Conservation (phyloP, 495 filamentous ascomycete genomes). For the Opeltia flavorubescens region DNA sequence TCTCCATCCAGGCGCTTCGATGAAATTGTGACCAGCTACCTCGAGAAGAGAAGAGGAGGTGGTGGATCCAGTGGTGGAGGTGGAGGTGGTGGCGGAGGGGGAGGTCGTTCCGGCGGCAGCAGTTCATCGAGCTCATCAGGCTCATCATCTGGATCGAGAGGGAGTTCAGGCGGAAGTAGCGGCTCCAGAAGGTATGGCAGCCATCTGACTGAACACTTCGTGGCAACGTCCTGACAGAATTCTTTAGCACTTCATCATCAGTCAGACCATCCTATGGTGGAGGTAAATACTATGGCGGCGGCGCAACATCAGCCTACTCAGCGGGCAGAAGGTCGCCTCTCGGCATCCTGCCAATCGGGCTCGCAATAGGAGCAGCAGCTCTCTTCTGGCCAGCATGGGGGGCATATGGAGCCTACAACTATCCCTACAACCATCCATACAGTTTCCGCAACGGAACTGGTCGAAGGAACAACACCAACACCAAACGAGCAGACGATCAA, state of each 20-base stretch:
- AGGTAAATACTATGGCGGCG: slow-evolving; percentile 66
- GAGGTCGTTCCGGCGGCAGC: slow-evolving; percentile 17
- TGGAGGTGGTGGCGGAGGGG: slow-evolving; percentile 18
- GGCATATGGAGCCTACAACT: slow-evolving; percentile 55
- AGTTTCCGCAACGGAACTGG: slow-evolving; percentile 42
- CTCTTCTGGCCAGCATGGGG: slow-evolving; percentile 42
- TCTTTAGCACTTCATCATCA: slow-evolving; percentile 47
- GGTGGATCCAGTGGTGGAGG: slow-evolving; percentile 26
- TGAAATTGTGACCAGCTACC: slow-evolving; percentile 12
- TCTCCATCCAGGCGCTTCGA: slow-evolving; percentile 5
- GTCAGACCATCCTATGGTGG: slow-evolving; percentile 45
- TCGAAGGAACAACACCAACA: slow-evolving; percentile 7
- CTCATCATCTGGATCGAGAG: slow-evolving; percentile 13
- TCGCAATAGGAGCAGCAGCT: slow-evolving; percentile 39
- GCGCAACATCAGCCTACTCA: slow-evolving; percentile 51
- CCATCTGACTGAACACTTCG: background rate
- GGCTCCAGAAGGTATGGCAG: slow-evolving; percentile 12
- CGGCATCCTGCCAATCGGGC: slow-evolving; percentile 43
- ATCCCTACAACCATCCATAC: slow-evolving; percentile 50
- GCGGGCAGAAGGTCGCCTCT: slow-evolving; percentile 41
- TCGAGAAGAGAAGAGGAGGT: slow-evolving; percentile 36
- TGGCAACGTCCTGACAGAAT: background rate
- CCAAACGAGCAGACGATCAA: slow-evolving; percentile 16
- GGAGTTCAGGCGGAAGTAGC: slow-evolving; percentile 13
- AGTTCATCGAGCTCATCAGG: slow-evolving; percentile 15